phyloP scores from a whole-genome alignment of 2,329 filamentous ascomycete genomes.

The Mycosphaerella sp. region DNA sequence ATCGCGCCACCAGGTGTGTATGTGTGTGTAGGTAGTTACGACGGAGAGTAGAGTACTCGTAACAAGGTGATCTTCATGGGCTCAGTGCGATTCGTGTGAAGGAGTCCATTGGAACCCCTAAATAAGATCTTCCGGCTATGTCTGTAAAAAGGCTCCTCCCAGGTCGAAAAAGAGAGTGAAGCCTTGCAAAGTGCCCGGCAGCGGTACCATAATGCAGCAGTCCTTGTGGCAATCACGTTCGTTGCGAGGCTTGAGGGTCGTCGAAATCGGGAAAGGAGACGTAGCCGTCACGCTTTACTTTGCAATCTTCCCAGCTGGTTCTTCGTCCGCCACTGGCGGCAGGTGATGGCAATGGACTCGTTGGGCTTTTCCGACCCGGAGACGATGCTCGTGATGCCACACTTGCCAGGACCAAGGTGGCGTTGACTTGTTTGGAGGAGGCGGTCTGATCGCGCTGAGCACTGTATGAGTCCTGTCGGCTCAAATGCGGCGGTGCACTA shows the following conservation, averaged over 20 bases:
- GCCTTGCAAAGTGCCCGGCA: no score
- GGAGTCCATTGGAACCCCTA: no score
- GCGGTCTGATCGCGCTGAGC: conserved; percentile 17
- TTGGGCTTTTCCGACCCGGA: conserved; percentile 19
- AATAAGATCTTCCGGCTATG: no score
- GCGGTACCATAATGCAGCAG: not conserved
- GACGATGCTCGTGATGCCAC: conserved; percentile 24
- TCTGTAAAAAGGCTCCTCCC: no score
- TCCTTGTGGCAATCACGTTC: not conserved
- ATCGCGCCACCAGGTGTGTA: no score
- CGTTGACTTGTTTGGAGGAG: conserved; percentile 14
- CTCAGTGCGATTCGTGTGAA: no score
- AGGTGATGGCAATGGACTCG: conserved; percentile 20
- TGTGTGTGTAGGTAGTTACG: no score
- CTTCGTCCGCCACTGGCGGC: conserved; percentile 18
- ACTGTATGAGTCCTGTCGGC: conserved; percentile 29
- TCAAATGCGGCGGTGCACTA: conserved; percentile 27
- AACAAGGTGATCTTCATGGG: no score
- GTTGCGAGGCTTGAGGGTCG: conserved; percentile 14
- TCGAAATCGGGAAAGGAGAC: conserved; percentile 33
- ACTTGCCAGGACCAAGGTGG: conserved; percentile 22
- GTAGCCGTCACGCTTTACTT: conserved; percentile 30
- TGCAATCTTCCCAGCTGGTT: conserved; percentile 32
- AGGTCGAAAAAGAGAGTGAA: no score
- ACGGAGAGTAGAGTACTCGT: no score